phyloP scores from a whole-genome alignment of 2,329 filamentous ascomycete genomes.

The Leptographium procerum region DNA sequence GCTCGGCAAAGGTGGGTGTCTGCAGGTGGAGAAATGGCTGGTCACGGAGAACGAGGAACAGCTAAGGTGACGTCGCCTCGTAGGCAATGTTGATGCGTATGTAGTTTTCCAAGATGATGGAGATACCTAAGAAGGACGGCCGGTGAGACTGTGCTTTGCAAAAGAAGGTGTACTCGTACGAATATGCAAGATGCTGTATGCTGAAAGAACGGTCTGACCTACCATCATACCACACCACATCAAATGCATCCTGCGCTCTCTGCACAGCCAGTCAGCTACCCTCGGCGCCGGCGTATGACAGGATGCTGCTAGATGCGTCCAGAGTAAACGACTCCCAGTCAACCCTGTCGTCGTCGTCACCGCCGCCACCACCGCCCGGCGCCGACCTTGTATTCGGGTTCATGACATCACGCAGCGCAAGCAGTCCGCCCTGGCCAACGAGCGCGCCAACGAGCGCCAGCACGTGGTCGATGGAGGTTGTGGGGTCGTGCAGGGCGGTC shows the following conservation, averaged over 20 bases:
- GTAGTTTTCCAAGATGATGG: conserved; percentile 20
- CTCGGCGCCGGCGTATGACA: conserved; percentile 10
- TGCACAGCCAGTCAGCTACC: conserved; percentile 26
- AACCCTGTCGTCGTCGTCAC: conserved; percentile 15
- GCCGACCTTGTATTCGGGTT: conserved; percentile 18
- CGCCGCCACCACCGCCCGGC: conserved; percentile 13
- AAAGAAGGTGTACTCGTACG: conserved; percentile 2
- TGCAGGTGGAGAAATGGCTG: neutral
- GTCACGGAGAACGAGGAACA: too few species aligned
- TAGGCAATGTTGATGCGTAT: conserved; percentile 22
- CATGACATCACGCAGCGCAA: conserved; percentile 21
- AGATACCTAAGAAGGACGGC: conserved; percentile 14
- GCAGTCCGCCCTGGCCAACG: conserved; percentile 20
- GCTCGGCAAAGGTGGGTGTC: neutral
- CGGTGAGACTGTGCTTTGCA: neutral
- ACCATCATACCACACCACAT: conserved; percentile 27
- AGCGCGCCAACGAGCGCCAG: conserved; percentile 28
- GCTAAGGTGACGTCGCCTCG: conserved; percentile 11
- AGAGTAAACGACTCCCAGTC: conserved; percentile 26
- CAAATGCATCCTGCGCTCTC: conserved; percentile 15
- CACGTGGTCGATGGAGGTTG: conserved; percentile 23
- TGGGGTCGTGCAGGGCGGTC: conserved; percentile 26
- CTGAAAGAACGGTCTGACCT: conserved; percentile 10
- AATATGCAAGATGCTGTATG: neutral
- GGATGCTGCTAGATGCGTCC: neutral